Conservation (phyloP, 306 rosid genomes). For the Bauhinia variegata region DNA sequence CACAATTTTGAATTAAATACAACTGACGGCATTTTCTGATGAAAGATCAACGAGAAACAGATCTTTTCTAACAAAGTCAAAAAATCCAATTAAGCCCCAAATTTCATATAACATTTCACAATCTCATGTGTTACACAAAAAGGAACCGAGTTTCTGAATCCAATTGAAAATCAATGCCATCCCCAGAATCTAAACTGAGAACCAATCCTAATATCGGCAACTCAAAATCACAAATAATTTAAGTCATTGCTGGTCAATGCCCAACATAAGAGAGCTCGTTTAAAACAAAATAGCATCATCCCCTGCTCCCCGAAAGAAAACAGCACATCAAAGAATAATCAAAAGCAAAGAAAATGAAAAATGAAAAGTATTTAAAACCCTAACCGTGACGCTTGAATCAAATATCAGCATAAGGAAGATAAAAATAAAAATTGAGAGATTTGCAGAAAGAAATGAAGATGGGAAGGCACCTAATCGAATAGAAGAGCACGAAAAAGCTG, state of each 20-base stretch:
- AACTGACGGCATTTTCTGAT: not conserved
- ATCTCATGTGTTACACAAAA: too few species aligned
- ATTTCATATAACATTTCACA: not conserved
- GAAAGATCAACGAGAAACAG: not conserved
- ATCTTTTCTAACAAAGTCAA: not conserved
- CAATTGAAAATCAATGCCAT: not conserved
- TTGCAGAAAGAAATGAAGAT: too few species aligned
- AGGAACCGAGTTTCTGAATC: too few species aligned
- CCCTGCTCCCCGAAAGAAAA: not conserved
- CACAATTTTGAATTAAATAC: not conserved
- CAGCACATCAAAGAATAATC: too few species aligned
- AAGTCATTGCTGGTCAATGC: not conserved
- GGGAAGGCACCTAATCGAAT: too few species aligned
- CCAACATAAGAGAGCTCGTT: not conserved
- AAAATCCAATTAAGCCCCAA: conserved; percentile 33
- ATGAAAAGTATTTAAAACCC: conserved; percentile 36
- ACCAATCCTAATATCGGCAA: too few species aligned
- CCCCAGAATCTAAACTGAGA: too few species aligned
- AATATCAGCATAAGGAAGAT: too few species aligned
- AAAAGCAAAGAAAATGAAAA: conserved; percentile 8
- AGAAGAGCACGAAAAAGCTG: too few species aligned
- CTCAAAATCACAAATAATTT: not conserved
- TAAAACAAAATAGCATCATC: not conserved
- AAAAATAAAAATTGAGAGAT: too few species aligned
- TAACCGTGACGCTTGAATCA: not conserved